Evolutionary conservation across 1,284 basidiomycete genomes (phyloP), one percentile per base, ranked within the genome.

Genomic region (Paramarasmius palmivorus): DNA sequence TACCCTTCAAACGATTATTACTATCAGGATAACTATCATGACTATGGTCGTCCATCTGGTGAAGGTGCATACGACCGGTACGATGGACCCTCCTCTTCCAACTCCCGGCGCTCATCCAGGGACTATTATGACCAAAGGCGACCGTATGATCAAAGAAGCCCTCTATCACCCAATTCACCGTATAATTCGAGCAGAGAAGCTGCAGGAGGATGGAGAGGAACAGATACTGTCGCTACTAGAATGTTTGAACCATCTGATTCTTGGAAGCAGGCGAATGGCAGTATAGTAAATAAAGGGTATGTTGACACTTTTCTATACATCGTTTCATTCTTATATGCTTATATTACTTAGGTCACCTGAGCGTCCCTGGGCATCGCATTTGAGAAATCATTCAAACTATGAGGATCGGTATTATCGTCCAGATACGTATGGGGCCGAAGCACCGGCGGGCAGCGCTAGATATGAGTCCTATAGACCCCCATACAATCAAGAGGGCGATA

Each of bases 181-280:
- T 41, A 42, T 19, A 4, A 22, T 4, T 25, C 22, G 32, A 50
- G 34, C 44, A 68, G 37, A 20, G 54, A 35, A 23, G 34, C 36
- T 34, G 23, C 42, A 25, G 50, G 48, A 32, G 29, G 35, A 36
- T 52, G 51, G 49, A 49, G 52, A 37, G 52, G 50, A 8, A 45
- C 55, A 15, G 49, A 39, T 39, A 47, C 38, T n/a, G 64, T 79
- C 54, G 73, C 81, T 22, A 75, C 79, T 55, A 74, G 84, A 56
- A 79, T 83, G 74, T 83, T 88, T 63, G 87, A 89, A 66, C 84
- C 87, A 20, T 86, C 85, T 34, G 82, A 83, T 23, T 69, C 73
- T 46, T 90, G 88, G 88, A 87, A 84, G 64, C 80, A 86, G 59
- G 69, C 68, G 10, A 82, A 82, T 61, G 65, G 60, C 48, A 71